Percentiles rank a stretch among this genome's conserved stretches.
Evolutionary conservation across 805 yeast genomes (phyloP).

Genomic region (Nematodospora valgi): DNA sequence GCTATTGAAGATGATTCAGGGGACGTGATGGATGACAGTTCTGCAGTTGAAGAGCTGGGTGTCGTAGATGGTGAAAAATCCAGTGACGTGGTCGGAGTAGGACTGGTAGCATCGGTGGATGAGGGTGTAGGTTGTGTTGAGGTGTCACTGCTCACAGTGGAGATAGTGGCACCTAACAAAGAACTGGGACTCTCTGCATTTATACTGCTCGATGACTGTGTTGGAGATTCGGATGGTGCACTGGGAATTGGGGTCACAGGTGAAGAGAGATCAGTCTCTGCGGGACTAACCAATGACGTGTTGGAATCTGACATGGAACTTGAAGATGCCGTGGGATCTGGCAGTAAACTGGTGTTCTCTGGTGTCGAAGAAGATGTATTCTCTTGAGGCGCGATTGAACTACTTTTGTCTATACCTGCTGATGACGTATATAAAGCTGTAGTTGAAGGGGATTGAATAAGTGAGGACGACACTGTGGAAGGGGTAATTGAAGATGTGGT

Average conservation of each 20-base stretch:
- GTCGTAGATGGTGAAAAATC: slow-evolving; percentile 1
- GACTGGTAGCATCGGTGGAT: not conserved
- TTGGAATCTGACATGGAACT: slow-evolving; percentile 1
- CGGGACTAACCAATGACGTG: slow-evolving; percentile 1
- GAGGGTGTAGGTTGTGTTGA: not conserved
- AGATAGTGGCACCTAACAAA: no score
- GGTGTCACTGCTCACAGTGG: no score
- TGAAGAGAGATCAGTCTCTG: slow-evolving; percentile 1
- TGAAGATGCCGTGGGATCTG: slow-evolving; percentile 4
- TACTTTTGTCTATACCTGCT: no score
- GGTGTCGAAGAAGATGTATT: no score
- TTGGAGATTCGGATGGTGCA: not conserved
- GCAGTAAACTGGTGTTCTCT: no score
- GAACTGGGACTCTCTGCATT: no score
- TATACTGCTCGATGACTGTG: no score
- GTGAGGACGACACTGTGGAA: no score
- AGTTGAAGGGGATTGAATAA: no score
- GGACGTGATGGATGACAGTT: slow-evolving; percentile 1
- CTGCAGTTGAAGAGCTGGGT: not conserved
- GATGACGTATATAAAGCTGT: no score
- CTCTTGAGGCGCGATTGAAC: no score
- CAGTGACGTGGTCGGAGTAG: not conserved
- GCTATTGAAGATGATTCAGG: slow-evolving; percentile 7
- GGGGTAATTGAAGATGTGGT: no score
- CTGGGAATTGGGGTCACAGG: not conserved